These are phyloP conservation scores for Diaporthe sp. DNA, from an alignment of 2,329 filamentous ascomycete genomes.

Conservation along the genomic window DNA sequence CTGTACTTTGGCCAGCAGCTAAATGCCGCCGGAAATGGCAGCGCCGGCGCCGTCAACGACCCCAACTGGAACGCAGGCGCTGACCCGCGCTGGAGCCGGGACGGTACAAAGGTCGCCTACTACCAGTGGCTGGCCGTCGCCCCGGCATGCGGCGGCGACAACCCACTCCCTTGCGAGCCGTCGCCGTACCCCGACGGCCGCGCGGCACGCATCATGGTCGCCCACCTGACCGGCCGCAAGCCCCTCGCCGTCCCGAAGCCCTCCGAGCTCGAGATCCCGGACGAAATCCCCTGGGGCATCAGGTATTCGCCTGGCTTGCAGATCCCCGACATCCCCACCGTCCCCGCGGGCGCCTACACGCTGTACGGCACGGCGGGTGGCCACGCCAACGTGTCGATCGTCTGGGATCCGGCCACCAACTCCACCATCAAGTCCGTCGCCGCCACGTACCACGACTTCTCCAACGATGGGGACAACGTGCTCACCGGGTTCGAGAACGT, in stretches of 20 bases:
- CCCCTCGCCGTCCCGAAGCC: slow-evolving; percentile 37
- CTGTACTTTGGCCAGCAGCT: slow-evolving; percentile 55
- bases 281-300: slow-evolving; percentile 46
- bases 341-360: slow-evolving; percentile 8
- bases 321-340: not conserved
- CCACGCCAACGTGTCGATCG: slow-evolving; percentile 9
- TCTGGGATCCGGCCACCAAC: not conserved
- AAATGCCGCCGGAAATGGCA: slow-evolving; percentile 50
- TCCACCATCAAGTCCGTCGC: not conserved
- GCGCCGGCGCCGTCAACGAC: slow-evolving; percentile 51
- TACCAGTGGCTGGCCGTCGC: slow-evolving; percentile 50
- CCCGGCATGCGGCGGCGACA: slow-evolving; percentile 55
- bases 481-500: slow-evolving; percentile 6
- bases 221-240: slow-evolving; percentile 46
- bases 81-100: slow-evolving; percentile 54
- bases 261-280: slow-evolving; percentile 41
- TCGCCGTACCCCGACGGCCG: slow-evolving; percentile 52
- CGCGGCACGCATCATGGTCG: slow-evolving; percentile 54
- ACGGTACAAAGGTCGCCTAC: slow-evolving; percentile 55
- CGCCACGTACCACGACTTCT: slow-evolving; percentile 13
- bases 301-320: not conserved
- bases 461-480: slow-evolving; percentile 1
- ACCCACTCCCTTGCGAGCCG: slow-evolving; percentile 52
- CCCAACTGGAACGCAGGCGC: slow-evolving; percentile 59
- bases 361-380: not conserved